Conservation (phyloP, 2,329 filamentous ascomycete genomes). For the Nemania abortiva region DNA sequence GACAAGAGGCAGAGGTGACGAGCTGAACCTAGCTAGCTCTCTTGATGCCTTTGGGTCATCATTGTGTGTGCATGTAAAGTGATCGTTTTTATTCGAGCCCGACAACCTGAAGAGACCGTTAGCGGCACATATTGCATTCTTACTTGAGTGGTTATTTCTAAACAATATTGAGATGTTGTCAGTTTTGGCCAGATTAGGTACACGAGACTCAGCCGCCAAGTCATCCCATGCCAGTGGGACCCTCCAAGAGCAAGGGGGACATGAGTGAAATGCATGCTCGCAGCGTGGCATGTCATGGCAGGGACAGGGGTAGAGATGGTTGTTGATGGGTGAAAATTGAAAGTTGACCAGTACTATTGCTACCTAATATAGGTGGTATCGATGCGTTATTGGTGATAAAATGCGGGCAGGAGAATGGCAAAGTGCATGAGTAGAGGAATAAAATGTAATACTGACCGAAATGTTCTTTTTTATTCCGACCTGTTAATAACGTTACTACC, state of each 20-base stretch:
- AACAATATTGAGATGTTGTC: slow-evolving; percentile 22
- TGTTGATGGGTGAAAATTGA: not conserved
- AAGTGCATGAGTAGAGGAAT: not conserved
- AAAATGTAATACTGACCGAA: not conserved
- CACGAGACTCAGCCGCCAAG: slow-evolving; percentile 37
- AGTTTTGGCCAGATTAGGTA: slow-evolving; percentile 24
- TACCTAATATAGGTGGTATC: not conserved
- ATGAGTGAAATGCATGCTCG: slow-evolving; percentile 1
- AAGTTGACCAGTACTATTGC: not conserved
- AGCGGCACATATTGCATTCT: slow-evolving; percentile 8
- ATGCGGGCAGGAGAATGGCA: slow-evolving; percentile 7
- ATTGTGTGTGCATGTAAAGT: slow-evolving; percentile 6
- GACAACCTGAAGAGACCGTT: not conserved
- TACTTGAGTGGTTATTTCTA: slow-evolving; percentile 15
- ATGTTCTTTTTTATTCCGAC: too few relatives aligned
- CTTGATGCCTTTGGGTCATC: slow-evolving; percentile 9
- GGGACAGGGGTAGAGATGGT: not conserved
- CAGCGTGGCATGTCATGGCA: slow-evolving; percentile 8
- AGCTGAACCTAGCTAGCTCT: slow-evolving; percentile 33
- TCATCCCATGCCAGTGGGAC: slow-evolving; percentile 33
- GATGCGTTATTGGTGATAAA: not conserved
- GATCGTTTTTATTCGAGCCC: slow-evolving; percentile 13
- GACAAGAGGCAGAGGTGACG: slow-evolving; percentile 16
- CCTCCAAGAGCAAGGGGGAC: slow-evolving; percentile 12
- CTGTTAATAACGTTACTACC: too few relatives aligned